Evolutionary conservation across 2,329 filamentous ascomycete genomes (phyloP), one percentile per base, ranked within the genome.

Genomic region (Fusarium nanum): DNA sequence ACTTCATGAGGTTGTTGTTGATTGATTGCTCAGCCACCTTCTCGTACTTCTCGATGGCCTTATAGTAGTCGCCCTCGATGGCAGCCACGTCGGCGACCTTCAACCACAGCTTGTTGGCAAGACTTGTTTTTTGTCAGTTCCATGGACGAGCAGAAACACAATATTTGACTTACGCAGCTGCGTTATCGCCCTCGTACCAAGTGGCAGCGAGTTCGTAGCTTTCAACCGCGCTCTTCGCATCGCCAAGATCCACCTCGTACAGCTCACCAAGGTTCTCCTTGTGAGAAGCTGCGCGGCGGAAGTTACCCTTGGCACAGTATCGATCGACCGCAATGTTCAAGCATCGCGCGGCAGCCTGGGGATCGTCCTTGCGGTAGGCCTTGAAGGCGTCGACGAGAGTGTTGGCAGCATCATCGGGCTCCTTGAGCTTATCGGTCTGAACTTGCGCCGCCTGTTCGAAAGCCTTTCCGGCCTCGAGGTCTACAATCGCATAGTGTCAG

Each of bases 71-170:
- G 64, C 84, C 89, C 60, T 94, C 91, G 16, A 97, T 82, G 14
- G 93, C 96, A 9, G 93, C 87, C 47, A 98, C 85, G 76, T 98
- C 96, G 49, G 93, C 95, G 12, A 94, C 92, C 83, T 98, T 98
- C 72, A 98, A 88, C 85, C 89, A 97, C 64, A 96, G 88, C 82
- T 98, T 98, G 84, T 97, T 98, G 68, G 94, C 94, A 32, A 97
- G 87, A 37, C 92, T 94, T n/a, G 16, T 45, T 14, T 9, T n/a
- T 8, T 16, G 54, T 37, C 7, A 42, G 28, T 6, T 6, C 23
- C 8, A 14, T 13, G 16, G 1, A 4, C 12, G 3, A 8, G 18
- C 1, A 34, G 3, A 7, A 4, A 6, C 11, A 5, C 2, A 20
- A 7, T 13, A 10, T 25, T 11, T 11, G 12, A 86, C 90, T 79